Evolutionary conservation across 192 early-diverging fungal species (phyloP).

Genomic region (Coemansia sp.): DNA sequence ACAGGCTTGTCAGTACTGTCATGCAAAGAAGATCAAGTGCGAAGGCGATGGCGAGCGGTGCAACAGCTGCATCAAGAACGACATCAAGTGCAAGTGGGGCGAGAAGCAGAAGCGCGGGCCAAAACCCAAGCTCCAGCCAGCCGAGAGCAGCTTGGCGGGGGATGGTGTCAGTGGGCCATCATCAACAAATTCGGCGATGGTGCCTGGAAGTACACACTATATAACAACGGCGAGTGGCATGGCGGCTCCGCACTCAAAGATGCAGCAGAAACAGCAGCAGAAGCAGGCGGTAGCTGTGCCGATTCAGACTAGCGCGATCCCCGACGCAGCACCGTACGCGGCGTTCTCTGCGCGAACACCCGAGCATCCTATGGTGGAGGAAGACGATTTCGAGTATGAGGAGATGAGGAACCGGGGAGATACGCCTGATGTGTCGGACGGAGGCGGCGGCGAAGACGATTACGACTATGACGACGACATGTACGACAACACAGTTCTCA

Average conservation of each 20-base stretch:
- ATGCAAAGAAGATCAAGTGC: slow-evolving; percentile 53
- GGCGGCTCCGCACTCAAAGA: background rate
- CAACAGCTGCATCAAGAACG: slow-evolving; percentile 52
- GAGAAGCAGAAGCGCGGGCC: slow-evolving; percentile 53
- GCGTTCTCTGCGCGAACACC: background rate
- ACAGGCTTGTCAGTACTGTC: slow-evolving; percentile 55
- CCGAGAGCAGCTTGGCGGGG: background rate
- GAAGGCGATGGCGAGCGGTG: slow-evolving; percentile 47
- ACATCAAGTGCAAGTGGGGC: slow-evolving; percentile 50
- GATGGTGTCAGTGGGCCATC: background rate
- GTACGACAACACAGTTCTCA: background rate
- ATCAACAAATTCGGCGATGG: background rate
- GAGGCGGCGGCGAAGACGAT: slow-evolving; percentile 2
- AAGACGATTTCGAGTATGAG: slow-evolving; percentile 1
- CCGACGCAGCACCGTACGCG: background rate
- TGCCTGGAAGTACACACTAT: background rate
- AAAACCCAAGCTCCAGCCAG: slow-evolving; percentile 33
- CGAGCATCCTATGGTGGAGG: background rate
- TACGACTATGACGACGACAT: background rate
- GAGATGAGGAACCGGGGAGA: background rate
- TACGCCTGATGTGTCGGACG: background rate
- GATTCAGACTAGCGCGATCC: background rate
- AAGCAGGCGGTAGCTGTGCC: background rate
- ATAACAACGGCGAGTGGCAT: background rate
- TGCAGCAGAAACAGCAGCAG: background rate